Evolutionary conservation across 2,329 filamentous ascomycete species (phyloP).

Genomic region (Trichophyton benhamiae): DNA sequence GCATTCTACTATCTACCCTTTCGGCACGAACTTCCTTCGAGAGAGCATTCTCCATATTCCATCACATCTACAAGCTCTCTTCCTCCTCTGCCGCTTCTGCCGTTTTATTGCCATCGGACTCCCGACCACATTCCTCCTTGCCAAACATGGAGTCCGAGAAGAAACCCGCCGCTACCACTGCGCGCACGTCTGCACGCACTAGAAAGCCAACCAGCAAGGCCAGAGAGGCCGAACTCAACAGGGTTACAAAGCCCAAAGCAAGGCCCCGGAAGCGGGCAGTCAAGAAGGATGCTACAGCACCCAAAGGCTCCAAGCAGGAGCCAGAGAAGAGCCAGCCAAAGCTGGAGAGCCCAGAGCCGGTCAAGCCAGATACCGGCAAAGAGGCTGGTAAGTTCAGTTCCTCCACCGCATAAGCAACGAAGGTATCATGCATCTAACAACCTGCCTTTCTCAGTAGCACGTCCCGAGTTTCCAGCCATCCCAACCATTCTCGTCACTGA

Average conservation of each 20-base stretch:
- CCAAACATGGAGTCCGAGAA: neutral
- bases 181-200: conserved; percentile 19
- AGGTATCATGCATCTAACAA: neutral
- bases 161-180: neutral
- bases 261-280: neutral
- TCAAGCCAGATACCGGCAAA: neutral
- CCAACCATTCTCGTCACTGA: neutral
- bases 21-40: neutral
- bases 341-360: conserved; percentile 9
- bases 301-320: neutral
- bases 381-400: neutral
- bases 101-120: neutral
- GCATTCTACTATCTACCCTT: neutral
- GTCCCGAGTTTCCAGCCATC: neutral
- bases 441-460: neutral
- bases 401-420: too few species aligned
- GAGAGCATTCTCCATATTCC: neutral
- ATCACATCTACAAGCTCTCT: neutral
- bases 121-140: neutral
- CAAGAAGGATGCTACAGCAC: neutral
- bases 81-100: too few species aligned
- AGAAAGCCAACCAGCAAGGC: conserved; percentile 23
- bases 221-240: conserved; percentile 17
- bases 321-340: conserved; percentile 10
- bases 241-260: conserved; percentile 3